phyloP scores from a whole-genome alignment of 164 flowering plant species.

The Kalanchoe fedtschenkoi region DNA sequence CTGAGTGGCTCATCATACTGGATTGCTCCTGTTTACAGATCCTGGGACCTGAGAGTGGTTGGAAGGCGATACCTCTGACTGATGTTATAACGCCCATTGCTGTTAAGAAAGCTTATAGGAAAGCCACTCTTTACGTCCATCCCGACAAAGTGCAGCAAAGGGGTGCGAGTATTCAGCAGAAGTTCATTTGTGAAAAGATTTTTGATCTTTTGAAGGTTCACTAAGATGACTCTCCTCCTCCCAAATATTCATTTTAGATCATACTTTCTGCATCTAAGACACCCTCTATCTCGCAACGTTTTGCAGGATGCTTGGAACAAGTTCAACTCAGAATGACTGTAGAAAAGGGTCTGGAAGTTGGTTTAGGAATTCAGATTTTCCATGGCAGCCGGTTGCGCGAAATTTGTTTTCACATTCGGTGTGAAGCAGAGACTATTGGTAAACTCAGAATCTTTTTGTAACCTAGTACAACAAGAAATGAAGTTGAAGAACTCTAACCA shows the following conservation, averaged over 20 bases:
- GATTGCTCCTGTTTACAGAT: slow-evolving; percentile 43
- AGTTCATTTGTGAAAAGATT: slow-evolving; percentile 85
- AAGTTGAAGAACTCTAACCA: too few species aligned
- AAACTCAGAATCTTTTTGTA: too few species aligned
- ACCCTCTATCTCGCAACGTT: too few species aligned
- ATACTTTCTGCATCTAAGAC: too few species aligned
- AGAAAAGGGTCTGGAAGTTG: too few species aligned
- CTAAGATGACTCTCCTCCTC: too few species aligned
- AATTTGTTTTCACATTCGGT: too few species aligned
- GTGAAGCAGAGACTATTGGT: too few species aligned
- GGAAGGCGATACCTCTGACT: slow-evolving; percentile 78
- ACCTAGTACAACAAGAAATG: too few species aligned
- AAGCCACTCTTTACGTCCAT: slow-evolving; percentile 81
- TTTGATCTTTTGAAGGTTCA: slow-evolving; percentile 92
- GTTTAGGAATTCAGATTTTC: too few species aligned
- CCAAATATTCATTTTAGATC: too few species aligned
- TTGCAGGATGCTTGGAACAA: slow-evolving; percentile 18
- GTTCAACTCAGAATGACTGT: slow-evolving; percentile 14
- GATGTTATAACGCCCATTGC: slow-evolving; percentile 64
- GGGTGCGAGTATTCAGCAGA: slow-evolving; percentile 79
- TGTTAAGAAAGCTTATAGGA: slow-evolving; percentile 79
- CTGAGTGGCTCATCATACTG: background rate
- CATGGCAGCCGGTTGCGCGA: too few species aligned
- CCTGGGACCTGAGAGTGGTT: slow-evolving; percentile 82
- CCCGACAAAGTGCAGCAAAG: slow-evolving; percentile 93